These are phyloP conservation scores for Plantago ovata DNA, from an alignment of 257 asterid species.

Conservation along the genomic window DNA sequence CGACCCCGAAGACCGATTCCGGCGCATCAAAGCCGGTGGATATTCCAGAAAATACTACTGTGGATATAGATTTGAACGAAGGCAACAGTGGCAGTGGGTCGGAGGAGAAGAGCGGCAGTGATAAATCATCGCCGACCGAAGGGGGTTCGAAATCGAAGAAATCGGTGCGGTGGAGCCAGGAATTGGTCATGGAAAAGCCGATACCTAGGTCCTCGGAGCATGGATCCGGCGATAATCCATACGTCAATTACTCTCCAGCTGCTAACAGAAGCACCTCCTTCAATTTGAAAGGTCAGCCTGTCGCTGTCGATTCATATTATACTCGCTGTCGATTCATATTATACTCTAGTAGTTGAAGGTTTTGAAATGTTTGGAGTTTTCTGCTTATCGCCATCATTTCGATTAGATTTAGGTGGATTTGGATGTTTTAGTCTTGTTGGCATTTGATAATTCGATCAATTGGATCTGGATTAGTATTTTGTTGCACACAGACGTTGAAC, in stretches of 20 bases:
- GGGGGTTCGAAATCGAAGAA: constrained; percentile 44
- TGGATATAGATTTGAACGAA: constrained; percentile 24
- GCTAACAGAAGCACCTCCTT: constrained; percentile 45
- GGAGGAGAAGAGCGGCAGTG: constrained; percentile 23
- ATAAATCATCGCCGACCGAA: constrained; percentile 17
- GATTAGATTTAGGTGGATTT: constrained; percentile 24
- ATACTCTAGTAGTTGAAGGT: neutral
- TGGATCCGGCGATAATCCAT: constrained; percentile 53
- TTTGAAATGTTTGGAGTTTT: constrained; percentile 20
- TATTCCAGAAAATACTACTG: constrained; percentile 8
- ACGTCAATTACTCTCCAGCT: constrained; percentile 56
- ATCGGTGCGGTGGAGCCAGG: constrained; percentile 80
- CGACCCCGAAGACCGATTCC: constrained; percentile 31
- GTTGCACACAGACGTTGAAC: neutral
- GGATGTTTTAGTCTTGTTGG: neutral
- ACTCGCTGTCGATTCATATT: neutral
- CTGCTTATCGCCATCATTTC: constrained; percentile 5
- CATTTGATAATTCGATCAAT: neutral
- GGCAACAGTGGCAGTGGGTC: neutral
- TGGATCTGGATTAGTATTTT: constrained; percentile 6
- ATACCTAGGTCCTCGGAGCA: constrained; percentile 41
- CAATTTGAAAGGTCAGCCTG: constrained; percentile 64
- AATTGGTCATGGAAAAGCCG: constrained; percentile 62
- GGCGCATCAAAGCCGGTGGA: constrained; percentile 21
- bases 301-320: neutral